phyloP scores from a whole-genome alignment of 306 rosid species.

The Ziziphus jujuba region DNA sequence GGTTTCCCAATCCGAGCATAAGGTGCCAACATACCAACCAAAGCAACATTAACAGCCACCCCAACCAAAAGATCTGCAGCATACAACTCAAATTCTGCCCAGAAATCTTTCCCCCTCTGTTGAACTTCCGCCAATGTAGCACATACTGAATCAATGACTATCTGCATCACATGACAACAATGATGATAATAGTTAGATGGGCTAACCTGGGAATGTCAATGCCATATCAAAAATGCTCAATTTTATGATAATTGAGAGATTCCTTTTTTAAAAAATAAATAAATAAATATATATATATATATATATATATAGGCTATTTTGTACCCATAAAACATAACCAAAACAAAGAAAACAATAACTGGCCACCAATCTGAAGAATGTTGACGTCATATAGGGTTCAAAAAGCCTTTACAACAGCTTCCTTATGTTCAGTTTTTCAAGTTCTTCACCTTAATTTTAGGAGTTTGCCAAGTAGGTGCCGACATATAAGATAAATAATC shows the following conservation, averaged over 20 bases:
- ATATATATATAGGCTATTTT: too few relatives aligned
- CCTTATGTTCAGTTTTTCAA: constrained; percentile 8
- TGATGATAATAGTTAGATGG: not conserved
- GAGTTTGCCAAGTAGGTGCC: not conserved
- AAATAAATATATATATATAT: too few relatives aligned
- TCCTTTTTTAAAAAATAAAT: too few relatives aligned
- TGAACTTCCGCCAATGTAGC: constrained; percentile 53
- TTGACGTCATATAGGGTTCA: not conserved
- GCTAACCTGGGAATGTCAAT: constrained; percentile 10
- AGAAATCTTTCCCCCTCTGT: constrained; percentile 56
- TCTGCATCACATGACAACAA: constrained; percentile 47
- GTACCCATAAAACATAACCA: too few relatives aligned
- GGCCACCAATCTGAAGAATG: not conserved
- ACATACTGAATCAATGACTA: constrained; percentile 80
- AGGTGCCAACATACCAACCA: constrained; percentile 55
- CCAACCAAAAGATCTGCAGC: constrained; percentile 55
- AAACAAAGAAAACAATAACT: too few relatives aligned
- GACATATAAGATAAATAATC: not conserved
- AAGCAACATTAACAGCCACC: constrained; percentile 47
- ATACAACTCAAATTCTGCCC: constrained; percentile 55
- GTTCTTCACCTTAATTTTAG: not conserved
- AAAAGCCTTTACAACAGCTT: not conserved
- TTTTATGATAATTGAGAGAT: not conserved
- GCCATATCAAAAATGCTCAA: constrained; percentile 18
- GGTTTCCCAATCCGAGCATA: constrained; percentile 50